A percentile compares a stretch with the other conserved stretches of the same genome.
phyloP scores from a whole-genome alignment of 2,329 filamentous ascomycete species.

The Bipolaris gigantea region DNA sequence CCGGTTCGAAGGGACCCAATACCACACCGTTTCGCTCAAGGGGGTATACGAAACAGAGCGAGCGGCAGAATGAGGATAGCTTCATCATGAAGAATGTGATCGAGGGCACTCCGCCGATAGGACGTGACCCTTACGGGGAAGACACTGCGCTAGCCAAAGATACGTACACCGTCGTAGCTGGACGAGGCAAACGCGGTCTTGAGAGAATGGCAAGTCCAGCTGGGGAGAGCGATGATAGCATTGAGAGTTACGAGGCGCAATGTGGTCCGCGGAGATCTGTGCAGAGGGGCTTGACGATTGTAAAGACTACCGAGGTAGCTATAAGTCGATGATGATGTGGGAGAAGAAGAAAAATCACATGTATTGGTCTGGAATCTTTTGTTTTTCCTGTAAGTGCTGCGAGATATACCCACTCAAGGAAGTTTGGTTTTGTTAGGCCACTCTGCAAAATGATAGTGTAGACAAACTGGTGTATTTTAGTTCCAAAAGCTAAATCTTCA shows the following conservation, averaged over 20 bases:
- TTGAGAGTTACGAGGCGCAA: slow-evolving; percentile 1
- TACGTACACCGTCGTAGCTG: slow-evolving; percentile 10
- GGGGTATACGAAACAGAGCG: slow-evolving; percentile 22
- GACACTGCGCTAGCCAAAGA: slow-evolving; percentile 17
- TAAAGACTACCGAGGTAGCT: slow-evolving; percentile 26
- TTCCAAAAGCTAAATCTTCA: not conserved
- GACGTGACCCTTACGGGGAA: slow-evolving; percentile 15
- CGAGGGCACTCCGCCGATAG: slow-evolving; percentile 5
- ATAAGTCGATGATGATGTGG: slow-evolving; percentile 5
- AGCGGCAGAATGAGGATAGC: not conserved
- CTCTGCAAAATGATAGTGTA: not conserved
- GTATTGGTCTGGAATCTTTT: not conserved
- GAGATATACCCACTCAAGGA: not conserved
- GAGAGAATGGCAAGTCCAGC: not conserved
- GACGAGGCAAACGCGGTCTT: slow-evolving; percentile 5
- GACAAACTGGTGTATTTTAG: not conserved
- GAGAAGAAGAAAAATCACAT: not conserved
- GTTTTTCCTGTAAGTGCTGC: not conserved
- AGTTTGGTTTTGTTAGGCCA: not conserved
- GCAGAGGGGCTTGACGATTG: slow-evolving; percentile 16
- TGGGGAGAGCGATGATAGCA: slow-evolving; percentile 7
- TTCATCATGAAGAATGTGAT: slow-evolving; percentile 21
- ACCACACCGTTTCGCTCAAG: slow-evolving; percentile 19
- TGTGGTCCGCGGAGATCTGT: slow-evolving; percentile 14
- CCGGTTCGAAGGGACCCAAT: slow-evolving; percentile 13